phyloP scores from a whole-genome alignment of 306 rosid species.

The Quercus rubra region DNA sequence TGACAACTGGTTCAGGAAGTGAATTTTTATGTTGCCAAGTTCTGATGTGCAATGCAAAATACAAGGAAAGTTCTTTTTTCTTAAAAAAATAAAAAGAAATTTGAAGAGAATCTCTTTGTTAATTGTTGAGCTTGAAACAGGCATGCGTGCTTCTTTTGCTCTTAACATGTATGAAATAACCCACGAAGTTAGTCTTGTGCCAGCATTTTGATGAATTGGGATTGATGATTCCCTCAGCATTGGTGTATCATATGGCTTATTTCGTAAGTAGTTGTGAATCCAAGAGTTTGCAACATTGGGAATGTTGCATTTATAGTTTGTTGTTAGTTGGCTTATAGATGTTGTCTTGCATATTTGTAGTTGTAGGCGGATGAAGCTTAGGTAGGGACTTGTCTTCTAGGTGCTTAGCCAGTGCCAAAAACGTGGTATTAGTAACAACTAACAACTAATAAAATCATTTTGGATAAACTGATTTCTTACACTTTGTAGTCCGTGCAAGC shows the following conservation, averaged over 20 bases:
- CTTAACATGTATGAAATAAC: neutral
- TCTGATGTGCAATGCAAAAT: no score
- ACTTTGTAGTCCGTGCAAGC: no score
- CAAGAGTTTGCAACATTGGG: neutral
- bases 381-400: no score
- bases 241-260: neutral
- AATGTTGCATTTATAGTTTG: neutral
- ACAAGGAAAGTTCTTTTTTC: neutral
- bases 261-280: neutral
- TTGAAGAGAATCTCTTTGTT: no score
- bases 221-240: neutral
- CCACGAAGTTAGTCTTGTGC: neutral
- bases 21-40: no score
- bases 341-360: no score
- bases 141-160: neutral
- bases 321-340: neutral
- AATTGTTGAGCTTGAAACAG: neutral
- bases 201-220: neutral
- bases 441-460: no score
- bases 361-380: no score
- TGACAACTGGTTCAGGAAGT: no score
- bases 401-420: no score
- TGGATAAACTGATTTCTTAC: no score
- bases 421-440: no score
- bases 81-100: neutral